Conservation (phyloP, 352 stramenopile genomes). For the Lagenidium giganteum region DNA sequence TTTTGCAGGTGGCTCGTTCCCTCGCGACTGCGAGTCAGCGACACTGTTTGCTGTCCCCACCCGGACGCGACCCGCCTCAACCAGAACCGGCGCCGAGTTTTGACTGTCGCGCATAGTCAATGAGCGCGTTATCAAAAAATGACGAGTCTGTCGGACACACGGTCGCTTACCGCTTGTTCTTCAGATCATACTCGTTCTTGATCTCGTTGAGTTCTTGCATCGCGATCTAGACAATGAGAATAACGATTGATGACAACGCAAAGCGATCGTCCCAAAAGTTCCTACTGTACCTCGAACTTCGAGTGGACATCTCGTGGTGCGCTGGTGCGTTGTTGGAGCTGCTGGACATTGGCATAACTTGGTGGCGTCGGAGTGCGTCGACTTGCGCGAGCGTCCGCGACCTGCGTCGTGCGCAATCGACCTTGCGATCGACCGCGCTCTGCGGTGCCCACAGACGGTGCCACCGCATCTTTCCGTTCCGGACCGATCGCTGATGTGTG, state of each 20-base stretch:
- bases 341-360: too few relatives aligned
- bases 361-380: too few relatives aligned
- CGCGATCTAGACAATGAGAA: constrained; percentile 18
- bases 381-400: too few relatives aligned
- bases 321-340: not conserved
- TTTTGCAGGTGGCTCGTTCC: not conserved
- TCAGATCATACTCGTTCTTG: constrained; percentile 30
- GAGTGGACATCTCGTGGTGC: constrained; percentile 35
- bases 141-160: not conserved
- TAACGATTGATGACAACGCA: not conserved
- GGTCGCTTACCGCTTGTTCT: constrained; percentile 33
- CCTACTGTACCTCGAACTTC: constrained; percentile 34
- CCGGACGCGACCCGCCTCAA: too few relatives aligned
- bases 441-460: too few relatives aligned
- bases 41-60: not conserved
- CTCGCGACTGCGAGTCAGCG: not conserved
- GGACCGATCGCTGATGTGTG: too few relatives aligned
- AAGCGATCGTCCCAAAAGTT: not conserved
- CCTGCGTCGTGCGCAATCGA: too few relatives aligned
- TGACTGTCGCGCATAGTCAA: constrained; percentile 11
- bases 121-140: not conserved
- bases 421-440: too few relatives aligned
- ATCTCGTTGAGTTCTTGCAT: constrained; percentile 48
- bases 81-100: constrained; percentile 16
- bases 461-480: too few relatives aligned